Percentiles rank a stretch among this genome's conserved stretches.
Conservation (phyloP, 1,284 basidiomycete genomes). For the Trametes hirsuta region DNA sequence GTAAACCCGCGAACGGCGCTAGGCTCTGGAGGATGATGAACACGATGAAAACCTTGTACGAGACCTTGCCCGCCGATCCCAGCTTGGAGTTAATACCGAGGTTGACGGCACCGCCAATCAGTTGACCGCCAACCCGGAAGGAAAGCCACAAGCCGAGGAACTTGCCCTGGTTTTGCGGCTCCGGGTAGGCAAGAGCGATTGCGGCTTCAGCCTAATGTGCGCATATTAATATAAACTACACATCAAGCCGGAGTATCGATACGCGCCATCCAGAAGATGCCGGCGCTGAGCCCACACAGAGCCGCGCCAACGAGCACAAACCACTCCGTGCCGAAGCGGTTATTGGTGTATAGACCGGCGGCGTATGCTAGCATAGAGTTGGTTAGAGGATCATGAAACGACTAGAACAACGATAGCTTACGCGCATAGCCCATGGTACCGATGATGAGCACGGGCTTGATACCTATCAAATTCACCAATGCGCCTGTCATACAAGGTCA, state of each 20-base stretch:
- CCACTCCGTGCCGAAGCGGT: constrained; percentile 17
- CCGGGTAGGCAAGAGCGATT: constrained; percentile 15
- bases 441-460: constrained; percentile 14
- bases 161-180: constrained; percentile 15
- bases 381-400: not conserved
- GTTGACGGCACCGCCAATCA: constrained; percentile 16
- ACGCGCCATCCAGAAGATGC: constrained; percentile 16
- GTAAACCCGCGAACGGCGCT: constrained; percentile 5
- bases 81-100: constrained; percentile 10
- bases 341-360: constrained; percentile 18
- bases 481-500: not conserved
- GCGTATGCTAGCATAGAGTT: not conserved
- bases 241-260: not conserved
- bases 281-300: constrained; percentile 14
- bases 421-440: constrained; percentile 17
- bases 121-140: constrained; percentile 12
- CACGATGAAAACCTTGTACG: constrained; percentile 15
- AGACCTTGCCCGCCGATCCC: constrained; percentile 11
- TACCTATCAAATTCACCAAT: constrained; percentile 11
- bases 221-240: not conserved
- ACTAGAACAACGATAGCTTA: not conserved
- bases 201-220: constrained; percentile 8
- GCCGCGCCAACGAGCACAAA: constrained; percentile 16
- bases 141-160: constrained; percentile 16
- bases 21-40: constrained; percentile 16